These are phyloP conservation scores for Coemansia sp. DNA, from an alignment of 192 early-diverging fungal species.

Conservation along the genomic window DNA sequence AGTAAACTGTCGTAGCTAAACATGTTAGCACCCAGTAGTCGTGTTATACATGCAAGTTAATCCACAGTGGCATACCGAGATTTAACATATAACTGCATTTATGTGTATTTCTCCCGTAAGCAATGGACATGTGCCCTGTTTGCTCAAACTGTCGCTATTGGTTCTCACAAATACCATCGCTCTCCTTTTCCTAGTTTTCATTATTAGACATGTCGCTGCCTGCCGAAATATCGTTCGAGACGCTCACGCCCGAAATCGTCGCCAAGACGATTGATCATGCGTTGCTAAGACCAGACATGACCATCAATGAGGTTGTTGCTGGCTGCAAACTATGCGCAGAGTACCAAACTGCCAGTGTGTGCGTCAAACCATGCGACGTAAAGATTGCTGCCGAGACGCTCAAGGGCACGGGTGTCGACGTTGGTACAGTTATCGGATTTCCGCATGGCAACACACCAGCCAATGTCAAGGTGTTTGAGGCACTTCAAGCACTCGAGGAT, in stretches of 20 bases:
- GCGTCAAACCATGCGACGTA: constrained; percentile 66
- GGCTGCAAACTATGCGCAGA: constrained; percentile 57
- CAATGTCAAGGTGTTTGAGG: constrained; percentile 57
- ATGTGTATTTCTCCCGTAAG: no score
- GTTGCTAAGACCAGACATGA: constrained; percentile 58
- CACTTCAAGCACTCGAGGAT: constrained; percentile 56
- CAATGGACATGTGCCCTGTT: neutral
- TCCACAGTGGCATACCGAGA: no score
- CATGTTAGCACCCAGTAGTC: no score
- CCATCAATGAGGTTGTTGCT: constrained; percentile 52
- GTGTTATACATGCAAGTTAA: no score
- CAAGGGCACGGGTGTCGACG: constrained; percentile 49
- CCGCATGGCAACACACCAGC: constrained; percentile 60
- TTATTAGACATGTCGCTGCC: constrained; percentile 14
- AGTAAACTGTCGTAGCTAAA: no score
- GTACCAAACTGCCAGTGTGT: constrained; percentile 58
- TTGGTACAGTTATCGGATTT: constrained; percentile 63
- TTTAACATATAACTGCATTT: no score
- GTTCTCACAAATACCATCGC: neutral
- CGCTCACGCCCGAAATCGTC: constrained; percentile 53
- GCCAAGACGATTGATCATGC: constrained; percentile 64
- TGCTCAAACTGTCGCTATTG: neutral
- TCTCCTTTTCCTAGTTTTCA: neutral
- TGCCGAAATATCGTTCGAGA: constrained; percentile 42
- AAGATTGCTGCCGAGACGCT: constrained; percentile 47